Percentiles rank a stretch among this genome's conserved stretches.
phyloP scores from a whole-genome alignment of 139 green algal species.

The Micractinium sp. region DNA sequence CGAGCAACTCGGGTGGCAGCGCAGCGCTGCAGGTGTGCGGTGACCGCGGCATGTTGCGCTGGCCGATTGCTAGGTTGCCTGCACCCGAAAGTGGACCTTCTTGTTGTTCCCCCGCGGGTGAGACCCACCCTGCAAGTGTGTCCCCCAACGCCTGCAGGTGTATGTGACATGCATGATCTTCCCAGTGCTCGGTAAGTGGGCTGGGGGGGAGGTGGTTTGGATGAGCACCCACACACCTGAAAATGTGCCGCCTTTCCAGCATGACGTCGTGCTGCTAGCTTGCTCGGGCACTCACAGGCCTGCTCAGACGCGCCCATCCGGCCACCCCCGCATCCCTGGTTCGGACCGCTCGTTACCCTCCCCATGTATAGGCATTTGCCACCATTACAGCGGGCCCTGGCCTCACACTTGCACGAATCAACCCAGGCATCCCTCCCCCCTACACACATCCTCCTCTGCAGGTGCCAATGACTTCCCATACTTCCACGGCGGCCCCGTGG shows the following conservation, averaged over 20 bases:
- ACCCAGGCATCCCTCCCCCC: no score
- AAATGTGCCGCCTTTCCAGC: no score
- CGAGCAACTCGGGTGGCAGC: no score
- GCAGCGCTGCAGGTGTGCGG: no score
- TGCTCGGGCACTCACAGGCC: neutral
- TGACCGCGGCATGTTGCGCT: neutral
- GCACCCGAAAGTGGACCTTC: neutral
- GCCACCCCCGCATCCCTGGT: neutral
- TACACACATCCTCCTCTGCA: neutral
- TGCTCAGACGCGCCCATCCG: neutral
- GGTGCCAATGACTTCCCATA: constrained; percentile 46
- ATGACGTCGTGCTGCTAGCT: neutral
- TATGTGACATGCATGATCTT: constrained; percentile 63
- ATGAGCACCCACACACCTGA: neutral
- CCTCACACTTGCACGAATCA: neutral
- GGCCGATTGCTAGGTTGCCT: no score
- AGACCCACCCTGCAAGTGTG: neutral
- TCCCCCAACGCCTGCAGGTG: neutral
- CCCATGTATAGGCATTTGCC: neutral
- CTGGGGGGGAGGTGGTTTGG: neutral
- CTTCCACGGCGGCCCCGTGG: constrained; percentile 26
- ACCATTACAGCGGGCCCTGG: neutral
- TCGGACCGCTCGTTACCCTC: no score
- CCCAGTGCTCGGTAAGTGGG: constrained; percentile 46
- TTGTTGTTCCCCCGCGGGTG: neutral